Evolutionary conservation across 305 asterid genomes (phyloP).

Genomic region (Rubia occidens): DNA sequence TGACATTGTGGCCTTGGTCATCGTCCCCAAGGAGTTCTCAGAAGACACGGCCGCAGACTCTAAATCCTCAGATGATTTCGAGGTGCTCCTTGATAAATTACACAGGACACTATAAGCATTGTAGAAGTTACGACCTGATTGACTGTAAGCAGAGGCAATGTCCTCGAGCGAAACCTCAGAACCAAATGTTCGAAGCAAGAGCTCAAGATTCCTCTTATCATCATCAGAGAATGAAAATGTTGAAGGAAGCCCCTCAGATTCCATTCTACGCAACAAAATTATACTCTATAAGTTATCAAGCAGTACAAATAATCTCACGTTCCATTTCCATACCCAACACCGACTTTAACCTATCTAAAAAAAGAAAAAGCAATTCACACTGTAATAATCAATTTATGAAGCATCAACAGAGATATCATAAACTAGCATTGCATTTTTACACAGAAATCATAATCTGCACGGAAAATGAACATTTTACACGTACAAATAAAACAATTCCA

Average conservation of each 20-base stretch:
- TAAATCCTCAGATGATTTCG: constrained; percentile 26
- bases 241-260: constrained; percentile 36
- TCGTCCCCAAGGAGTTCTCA: constrained; percentile 19
- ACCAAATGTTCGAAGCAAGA: constrained; percentile 56
- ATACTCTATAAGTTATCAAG: background rate
- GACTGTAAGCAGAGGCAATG: constrained; percentile 63
- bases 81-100: constrained; percentile 26
- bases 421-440: background rate
- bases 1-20: constrained; percentile 17
- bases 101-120: constrained; percentile 38
- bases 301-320: background rate
- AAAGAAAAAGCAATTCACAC: background rate
- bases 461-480: background rate
- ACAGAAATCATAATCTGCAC: background rate
- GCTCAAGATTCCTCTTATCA: constrained; percentile 47
- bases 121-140: constrained; percentile 34
- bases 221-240: constrained; percentile 29
- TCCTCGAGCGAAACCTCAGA: constrained; percentile 54
- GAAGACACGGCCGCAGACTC: constrained; percentile 23
- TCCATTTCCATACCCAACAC: background rate
- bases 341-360: background rate
- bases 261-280: constrained; percentile 32
- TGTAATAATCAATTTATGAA: background rate
- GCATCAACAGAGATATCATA: background rate
- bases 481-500: background rate